Conservation (phyloP, 352 stramenopile species). For the Phytophthora sp. region DNA sequence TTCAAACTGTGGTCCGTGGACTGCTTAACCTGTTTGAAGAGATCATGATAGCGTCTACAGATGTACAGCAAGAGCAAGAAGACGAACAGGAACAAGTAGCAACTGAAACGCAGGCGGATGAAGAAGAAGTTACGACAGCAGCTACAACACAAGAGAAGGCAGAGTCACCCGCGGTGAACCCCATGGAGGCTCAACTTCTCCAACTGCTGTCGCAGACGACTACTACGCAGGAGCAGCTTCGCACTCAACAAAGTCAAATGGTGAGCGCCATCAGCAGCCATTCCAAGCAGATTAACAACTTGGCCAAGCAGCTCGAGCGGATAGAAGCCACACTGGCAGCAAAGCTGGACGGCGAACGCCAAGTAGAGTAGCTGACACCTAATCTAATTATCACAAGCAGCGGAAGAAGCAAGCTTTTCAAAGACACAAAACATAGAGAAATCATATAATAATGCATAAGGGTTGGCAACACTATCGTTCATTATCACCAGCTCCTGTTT, state of each 20-base stretch:
- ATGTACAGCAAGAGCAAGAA: constrained; percentile 21
- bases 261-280: constrained; percentile 76
- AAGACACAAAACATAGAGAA: no score
- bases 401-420: constrained; percentile 16
- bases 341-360: constrained; percentile 47
- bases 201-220: constrained; percentile 83
- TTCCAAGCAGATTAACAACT: constrained; percentile 79
- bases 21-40: constrained; percentile 81
- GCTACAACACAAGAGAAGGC: constrained; percentile 26
- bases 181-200: constrained; percentile 82
- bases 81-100: constrained; percentile 23
- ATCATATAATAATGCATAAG: neutral
- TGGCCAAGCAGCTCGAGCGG: constrained; percentile 81
- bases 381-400: constrained; percentile 31
- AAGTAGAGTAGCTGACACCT: constrained; percentile 18
- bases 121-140: constrained; percentile 12
- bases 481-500: constrained; percentile 26
- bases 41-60: constrained; percentile 48
- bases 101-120: constrained; percentile 12
- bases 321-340: constrained; percentile 75
- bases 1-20: constrained; percentile 76
- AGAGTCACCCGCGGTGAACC: constrained; percentile 40
- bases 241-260: constrained; percentile 84
- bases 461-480: constrained; percentile 26
- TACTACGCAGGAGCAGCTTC: constrained; percentile 79